Base-by-base conservation (phyloP, 495 filamentous ascomycete species). In the Evernia prunastri region DNA sequence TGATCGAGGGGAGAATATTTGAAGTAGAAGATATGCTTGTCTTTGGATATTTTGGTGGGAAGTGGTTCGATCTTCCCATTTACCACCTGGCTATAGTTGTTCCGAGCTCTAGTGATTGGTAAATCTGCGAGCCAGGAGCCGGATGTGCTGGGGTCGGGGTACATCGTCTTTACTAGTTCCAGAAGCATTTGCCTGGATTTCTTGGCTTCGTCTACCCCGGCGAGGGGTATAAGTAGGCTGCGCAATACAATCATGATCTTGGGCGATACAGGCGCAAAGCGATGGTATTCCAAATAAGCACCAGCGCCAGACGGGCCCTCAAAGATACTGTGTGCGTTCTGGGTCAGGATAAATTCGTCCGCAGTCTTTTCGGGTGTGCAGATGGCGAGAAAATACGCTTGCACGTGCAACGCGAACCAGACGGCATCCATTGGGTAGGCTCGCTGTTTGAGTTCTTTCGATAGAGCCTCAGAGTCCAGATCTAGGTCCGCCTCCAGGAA, bases 341-440 rank as follows among this genome's bases (percentile, higher is more conserved):
- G 75, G 0, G 81, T 78, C 31, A 84, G 68, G 27, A 85, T 59
- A 64, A 84, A 85, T 53, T 84, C 82, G 17, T 77, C 73, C 1
- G 69, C 67, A 3, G 56, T 37, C 7, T 73, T 57, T 0, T 60
- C 39, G 2, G 80, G 80, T 29, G 75, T 79, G 63, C 76, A 80
- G 51, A 84, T 70, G 10, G 79, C 69, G 64, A 82, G 73, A 68
- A 78, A 84, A 37, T 66, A 75, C 12, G 23, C 59, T 36, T 76
- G 64, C 8, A 68, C 64, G 67, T 83, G 72, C 3, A 29, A 49
- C 27, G 76, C 54, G 59, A 81, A 80, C 77, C 75, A 78, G 23
- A 63, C 49, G 0, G 79, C 81, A 67, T 83, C 78, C 25, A 66
- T 61, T 6, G 58, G 42, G 54, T 76, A 85, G 60, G 76, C 77